Evolutionary conservation across 768 basidiomycete species (phyloP).

Genomic region (Sistotremastrum niveocremeum): DNA sequence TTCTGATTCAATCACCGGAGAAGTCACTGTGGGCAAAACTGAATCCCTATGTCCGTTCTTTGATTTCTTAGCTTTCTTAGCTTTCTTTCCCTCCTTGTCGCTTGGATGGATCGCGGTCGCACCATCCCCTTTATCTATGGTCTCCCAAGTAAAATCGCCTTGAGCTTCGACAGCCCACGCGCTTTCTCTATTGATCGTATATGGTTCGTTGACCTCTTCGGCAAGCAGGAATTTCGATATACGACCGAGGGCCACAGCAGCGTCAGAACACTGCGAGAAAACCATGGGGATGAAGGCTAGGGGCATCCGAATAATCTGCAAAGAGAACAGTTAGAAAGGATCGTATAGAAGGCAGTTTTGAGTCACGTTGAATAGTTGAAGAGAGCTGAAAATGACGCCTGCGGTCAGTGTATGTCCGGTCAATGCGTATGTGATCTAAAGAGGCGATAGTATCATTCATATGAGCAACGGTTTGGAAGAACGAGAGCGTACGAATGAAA

Average conservation of each 20-base stretch:
- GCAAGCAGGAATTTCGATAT: constrained; percentile 10
- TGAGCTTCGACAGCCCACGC: background rate
- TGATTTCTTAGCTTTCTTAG: constrained; percentile 7
- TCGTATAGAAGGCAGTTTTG: constrained; percentile 6
- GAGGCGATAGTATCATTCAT: no score
- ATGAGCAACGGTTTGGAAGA: background rate
- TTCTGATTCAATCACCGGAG: background rate
- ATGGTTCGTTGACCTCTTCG: constrained; percentile 13
- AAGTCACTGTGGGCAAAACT: background rate
- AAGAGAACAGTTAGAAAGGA: background rate
- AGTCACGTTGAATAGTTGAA: constrained; percentile 20
- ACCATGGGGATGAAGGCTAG: constrained; percentile 11
- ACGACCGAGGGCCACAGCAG: constrained; percentile 11
- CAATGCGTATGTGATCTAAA: constrained; percentile 50
- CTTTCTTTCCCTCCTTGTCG: constrained; percentile 5
- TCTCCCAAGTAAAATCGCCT: background rate
- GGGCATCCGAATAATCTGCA: constrained; percentile 8
- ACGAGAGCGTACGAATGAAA: constrained; percentile 33
- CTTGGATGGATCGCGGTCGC: constrained; percentile 11
- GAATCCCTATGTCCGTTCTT: background rate
- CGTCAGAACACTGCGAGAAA: constrained; percentile 10
- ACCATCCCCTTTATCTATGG: constrained; percentile 8
- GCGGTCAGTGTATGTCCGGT: constrained; percentile 40
- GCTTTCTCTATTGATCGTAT: constrained; percentile 10
- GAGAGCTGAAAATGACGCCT: constrained; percentile 22